Conservation (phyloP, 176 grass and related monocot species). For the Sorghum bicolor region Sorghum_bicolor_NCBIv3 NC_012879.2:38068501-38069000, state of each 20-base stretch:
- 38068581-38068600: not conserved
- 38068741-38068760: slow-evolving; percentile 57
- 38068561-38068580: not conserved
- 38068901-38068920: slow-evolving; percentile 40
- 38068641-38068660: slow-evolving; percentile 36
- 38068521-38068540: not conserved
- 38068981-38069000: slow-evolving; percentile 15
- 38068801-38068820: slow-evolving; percentile 16
- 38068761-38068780: slow-evolving; percentile 25
- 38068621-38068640: not conserved
- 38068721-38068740: slow-evolving; percentile 47
- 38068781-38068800: slow-evolving; percentile 52
- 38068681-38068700: slow-evolving; percentile 74
- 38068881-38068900: slow-evolving; percentile 12
- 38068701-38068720: slow-evolving; percentile 67
- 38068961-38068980: slow-evolving; percentile 9
- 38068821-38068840: not conserved
- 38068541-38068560: not conserved
- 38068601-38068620: not conserved
- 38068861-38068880: slow-evolving; percentile 15
- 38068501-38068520: not conserved
- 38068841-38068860: slow-evolving; percentile 1
- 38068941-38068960: not conserved
- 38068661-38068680: slow-evolving; percentile 74
- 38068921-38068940: slow-evolving; percentile 3